Conservation (phyloP, 805 yeast genomes). For the Lipomyces chichibuensis region DNA sequence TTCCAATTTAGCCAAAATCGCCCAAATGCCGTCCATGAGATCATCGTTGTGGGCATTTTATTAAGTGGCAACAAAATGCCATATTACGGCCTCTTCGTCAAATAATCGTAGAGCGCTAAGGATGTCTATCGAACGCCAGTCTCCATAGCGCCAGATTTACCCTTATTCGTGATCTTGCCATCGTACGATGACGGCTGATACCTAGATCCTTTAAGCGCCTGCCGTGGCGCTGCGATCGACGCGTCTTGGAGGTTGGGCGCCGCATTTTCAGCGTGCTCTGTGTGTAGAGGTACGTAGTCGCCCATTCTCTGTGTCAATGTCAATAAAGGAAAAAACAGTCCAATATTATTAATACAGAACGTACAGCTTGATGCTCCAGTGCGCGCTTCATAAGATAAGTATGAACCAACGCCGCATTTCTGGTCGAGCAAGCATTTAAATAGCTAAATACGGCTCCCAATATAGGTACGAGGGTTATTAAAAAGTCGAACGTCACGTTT, state of each 20-base stretch:
- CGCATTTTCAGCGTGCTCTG: conserved; percentile 10
- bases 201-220: neutral
- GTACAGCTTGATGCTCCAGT: conserved; percentile 29
- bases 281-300: conserved; percentile 8
- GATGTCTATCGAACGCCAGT: conserved; percentile 16
- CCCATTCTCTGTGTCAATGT: conserved; percentile 13
- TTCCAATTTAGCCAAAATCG: neutral
- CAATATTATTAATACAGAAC: neutral
- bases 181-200: conserved; percentile 5
- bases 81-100: too few relatives aligned
- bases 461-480: conserved; percentile 77
- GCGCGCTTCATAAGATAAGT: conserved; percentile 45
- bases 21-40: neutral
- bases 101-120: too few relatives aligned
- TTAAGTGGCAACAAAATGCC: too few relatives aligned
- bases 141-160: conserved; percentile 20
- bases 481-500: conserved; percentile 72
- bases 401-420: conserved; percentile 84
- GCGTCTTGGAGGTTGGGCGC: neutral
- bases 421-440: conserved; percentile 82
- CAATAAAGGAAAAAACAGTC: neutral
- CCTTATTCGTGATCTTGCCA: neutral
- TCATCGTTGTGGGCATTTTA: too few relatives aligned
- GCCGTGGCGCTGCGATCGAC: conserved; percentile 10
- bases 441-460: conserved; percentile 78